Evolutionary conservation across 2,329 filamentous ascomycete genomes (phyloP).

Genomic region (Tolypocladium amazonense): DNA sequence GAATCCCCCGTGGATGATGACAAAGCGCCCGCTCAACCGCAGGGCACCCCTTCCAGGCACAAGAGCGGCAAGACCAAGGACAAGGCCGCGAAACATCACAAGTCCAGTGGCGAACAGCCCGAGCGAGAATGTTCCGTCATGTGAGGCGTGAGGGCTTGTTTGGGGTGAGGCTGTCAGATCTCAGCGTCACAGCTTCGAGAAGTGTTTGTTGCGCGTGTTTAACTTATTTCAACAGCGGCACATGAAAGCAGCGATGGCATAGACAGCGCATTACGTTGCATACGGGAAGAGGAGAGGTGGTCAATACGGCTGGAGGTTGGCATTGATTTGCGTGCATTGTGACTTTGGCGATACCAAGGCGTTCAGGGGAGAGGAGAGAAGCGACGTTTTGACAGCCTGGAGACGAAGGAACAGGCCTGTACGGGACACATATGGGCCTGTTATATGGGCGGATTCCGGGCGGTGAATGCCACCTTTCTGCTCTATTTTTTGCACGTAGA

Average conservation of each 20-base stretch:
- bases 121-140: slow-evolving; percentile 40
- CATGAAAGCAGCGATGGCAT: neutral
- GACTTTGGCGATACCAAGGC: slow-evolving; percentile 7
- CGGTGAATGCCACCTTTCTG: neutral
- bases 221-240: neutral
- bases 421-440: neutral
- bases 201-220: neutral
- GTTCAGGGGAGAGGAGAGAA: neutral
- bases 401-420: neutral
- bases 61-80: slow-evolving; percentile 27
- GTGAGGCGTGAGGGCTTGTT: slow-evolving; percentile 15
- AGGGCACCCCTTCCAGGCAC: slow-evolving; percentile 16
- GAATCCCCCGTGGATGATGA: slow-evolving; percentile 13
- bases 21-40: slow-evolving; percentile 2
- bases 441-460: neutral
- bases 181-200: neutral
- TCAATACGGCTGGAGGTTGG: neutral
- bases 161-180: neutral
- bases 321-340: neutral
- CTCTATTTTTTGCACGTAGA: neutral
- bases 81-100: slow-evolving; percentile 23
- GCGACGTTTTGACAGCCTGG: neutral
- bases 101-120: slow-evolving; percentile 21
- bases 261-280: neutral
- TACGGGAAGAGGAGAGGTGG: neutral